Base-by-base conservation (phyloP, 495 filamentous ascomycete species). In the Penicillium manginii region DNA sequence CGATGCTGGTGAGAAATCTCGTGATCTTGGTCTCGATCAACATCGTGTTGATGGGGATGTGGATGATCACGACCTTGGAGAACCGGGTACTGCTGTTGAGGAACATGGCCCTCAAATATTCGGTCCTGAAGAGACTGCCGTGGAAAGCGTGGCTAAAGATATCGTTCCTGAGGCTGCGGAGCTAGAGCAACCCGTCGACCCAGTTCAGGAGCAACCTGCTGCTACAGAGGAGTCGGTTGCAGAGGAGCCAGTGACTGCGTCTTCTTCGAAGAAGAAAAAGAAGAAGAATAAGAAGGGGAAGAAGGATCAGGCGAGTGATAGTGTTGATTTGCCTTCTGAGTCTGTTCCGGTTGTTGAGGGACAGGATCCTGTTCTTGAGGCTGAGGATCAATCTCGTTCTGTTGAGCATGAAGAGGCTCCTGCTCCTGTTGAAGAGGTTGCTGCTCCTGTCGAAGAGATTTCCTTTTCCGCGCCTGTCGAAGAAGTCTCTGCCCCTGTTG, bases 251-350 rank as follows among this genome's bases (percentile, higher is more conserved):
- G 53, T 59, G 6, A 50, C 63, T 1, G 19, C 40, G 17, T 42
- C 61, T 2, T 64, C 62, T 35, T 71, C 74, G 0, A 72, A 71
- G 57, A 76, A 77, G 62, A 76, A 71, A 46, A 73, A 70, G 58
- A 73, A 76, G 37, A 75, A 73, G 50, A 72, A 29, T 29, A 29
- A 73, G 26, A 75, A 70, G 59, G 63, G 63, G 22, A 73, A 74
- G 61, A 74, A 74, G 61, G 62, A 58, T 14, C 66, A 63, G 21
- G 48, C 22, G 11, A 55, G 29, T 17, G 61, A 72, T 17, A 72
- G 55, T 47, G 50, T 63, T 29, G 66, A 70, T 21, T 37, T 58
- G 33, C 35, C 48, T 51, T 43, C 58, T 52, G 66, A 66, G 26
- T 33, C 59, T 40, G 47, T 35, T 47, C 45, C 45, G 1, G 21